Evolutionary conservation across 1,139 yeast genomes (phyloP), one percentile per base, ranked within the genome.

Genomic region (Hansenula sp.): DNA sequence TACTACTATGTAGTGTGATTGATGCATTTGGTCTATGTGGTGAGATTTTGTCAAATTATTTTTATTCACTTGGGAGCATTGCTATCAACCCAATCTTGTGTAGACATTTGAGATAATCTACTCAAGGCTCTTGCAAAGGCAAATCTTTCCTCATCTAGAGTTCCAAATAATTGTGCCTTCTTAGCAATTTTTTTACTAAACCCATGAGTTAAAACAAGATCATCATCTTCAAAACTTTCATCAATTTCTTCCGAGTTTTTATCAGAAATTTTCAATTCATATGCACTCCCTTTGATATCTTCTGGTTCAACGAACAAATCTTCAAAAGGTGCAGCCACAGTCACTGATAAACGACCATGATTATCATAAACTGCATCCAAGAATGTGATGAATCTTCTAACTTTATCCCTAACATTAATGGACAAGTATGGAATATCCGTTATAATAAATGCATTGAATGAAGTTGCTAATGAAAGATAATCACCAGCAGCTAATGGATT

Each of bases 41-140:
- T n/a, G n/a, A n/a, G n/a, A n/a, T n/a, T n/a, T n/a, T n/a, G n/a
- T n/a, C n/a, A n/a, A n/a, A n/a, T n/a, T n/a, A 9, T 19, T 13
- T 21, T 19, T 18, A 25, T 16, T 37, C 16, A 35, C 35, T 46
- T 48, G 49, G 55, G 30, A 62, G 63, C 68, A 60, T 66, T 45
- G 37, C 47, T 45, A 32, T 81, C 89, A 13, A 88, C 84, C 99
- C 99, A 93, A 44, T 86, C 96, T 36, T 83, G 83, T 5, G 96
- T 85, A 54, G 96, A 84, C 97, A 93, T 93, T 57, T 93, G 98
- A 42, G 93, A 77, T 53, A 93, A 72, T 61, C 99, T 77, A 54
- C 94, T 84, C 50, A 93, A 71, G 0, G 98, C 97, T 60, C 99
- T 76, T 1, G 97, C 96, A 71, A 91, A 93, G 15, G 99, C 99